A percentile compares a stretch with the other conserved stretches of the same genome.
phyloP scores from a whole-genome alignment of 2,329 filamentous ascomycete species.

The Paecilomyces dactylethromorphus region DNA sequence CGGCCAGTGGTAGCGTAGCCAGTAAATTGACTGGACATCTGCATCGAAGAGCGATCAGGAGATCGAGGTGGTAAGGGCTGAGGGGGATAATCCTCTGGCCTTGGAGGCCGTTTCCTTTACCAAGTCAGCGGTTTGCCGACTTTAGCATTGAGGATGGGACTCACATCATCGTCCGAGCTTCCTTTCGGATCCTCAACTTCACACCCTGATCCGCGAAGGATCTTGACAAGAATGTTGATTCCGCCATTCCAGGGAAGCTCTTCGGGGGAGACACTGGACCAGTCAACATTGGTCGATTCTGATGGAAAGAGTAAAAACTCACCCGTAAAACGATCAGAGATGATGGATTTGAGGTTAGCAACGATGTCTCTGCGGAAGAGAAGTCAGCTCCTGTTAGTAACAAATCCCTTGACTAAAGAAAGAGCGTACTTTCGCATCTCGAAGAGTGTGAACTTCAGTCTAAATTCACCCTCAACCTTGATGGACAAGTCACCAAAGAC shows the following conservation, averaged over 20 bases:
- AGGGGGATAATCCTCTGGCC: slow-evolving; percentile 30
- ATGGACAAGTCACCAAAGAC: slow-evolving; percentile 86
- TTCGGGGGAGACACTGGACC: slow-evolving; percentile 46
- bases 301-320: slow-evolving; percentile 15
- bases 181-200: slow-evolving; percentile 73
- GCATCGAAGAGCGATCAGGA: slow-evolving; percentile 30
- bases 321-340: slow-evolving; percentile 65
- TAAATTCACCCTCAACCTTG: slow-evolving; percentile 64
- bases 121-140: slow-evolving; percentile 9
- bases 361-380: slow-evolving; percentile 32
- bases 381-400: slow-evolving; percentile 13
- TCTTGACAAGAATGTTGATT: slow-evolving; percentile 74
- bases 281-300: slow-evolving; percentile 6
- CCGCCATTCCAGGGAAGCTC: slow-evolving; percentile 70
- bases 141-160: slow-evolving; percentile 8
- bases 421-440: slow-evolving; percentile 56
- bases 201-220: slow-evolving; percentile 85
- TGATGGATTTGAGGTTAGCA: slow-evolving; percentile 47
- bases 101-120: slow-evolving; percentile 30
- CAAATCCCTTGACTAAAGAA: not conserved
- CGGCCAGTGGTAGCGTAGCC: slow-evolving; percentile 25
- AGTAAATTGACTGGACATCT: slow-evolving; percentile 25
- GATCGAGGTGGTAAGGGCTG: slow-evolving; percentile 28
- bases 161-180: slow-evolving; percentile 56
- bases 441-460: slow-evolving; percentile 71